Percentiles rank a stretch among this genome's conserved stretches.
These are phyloP conservation scores for Anastatica hierochuntica DNA, from an alignment of 345 rosid genomes.

Conservation along the genomic window DNA sequence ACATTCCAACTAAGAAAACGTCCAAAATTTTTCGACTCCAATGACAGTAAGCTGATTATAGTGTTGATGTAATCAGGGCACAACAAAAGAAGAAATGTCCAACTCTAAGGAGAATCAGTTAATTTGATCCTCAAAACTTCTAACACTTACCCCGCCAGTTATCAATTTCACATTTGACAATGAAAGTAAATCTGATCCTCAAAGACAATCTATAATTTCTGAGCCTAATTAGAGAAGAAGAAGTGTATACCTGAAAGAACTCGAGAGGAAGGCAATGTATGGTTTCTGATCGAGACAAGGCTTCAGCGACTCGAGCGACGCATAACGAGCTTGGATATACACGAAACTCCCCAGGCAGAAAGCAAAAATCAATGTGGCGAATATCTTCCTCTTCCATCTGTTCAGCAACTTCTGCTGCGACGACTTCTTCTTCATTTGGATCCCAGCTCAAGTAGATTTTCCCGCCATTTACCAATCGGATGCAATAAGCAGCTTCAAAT, in stretches of 20 bases:
- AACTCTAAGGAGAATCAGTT: neutral
- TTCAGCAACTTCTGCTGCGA: conserved; percentile 35
- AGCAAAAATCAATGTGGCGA: conserved; percentile 28
- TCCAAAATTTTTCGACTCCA: neutral
- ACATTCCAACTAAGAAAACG: neutral
- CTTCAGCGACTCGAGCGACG: conserved; percentile 34
- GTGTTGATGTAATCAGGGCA: too few species aligned
- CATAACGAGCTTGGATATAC: conserved; percentile 54
- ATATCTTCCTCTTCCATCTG: conserved; percentile 70
- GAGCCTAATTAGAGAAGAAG: neutral
- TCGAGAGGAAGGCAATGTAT: conserved; percentile 85
- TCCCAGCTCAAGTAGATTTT: conserved; percentile 14
- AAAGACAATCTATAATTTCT: neutral
- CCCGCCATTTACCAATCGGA: conserved; percentile 21
- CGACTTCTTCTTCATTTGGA: conserved; percentile 61
- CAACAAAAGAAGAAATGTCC: neutral
- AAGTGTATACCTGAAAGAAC: conserved; percentile 45
- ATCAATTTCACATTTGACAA: neutral
- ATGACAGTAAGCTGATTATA: neutral
- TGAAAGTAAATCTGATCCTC: neutral
- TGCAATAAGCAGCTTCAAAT: neutral
- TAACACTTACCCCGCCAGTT: neutral
- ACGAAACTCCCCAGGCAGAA: conserved; percentile 51
- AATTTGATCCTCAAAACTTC: neutral
- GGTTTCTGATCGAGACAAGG: conserved; percentile 34